Evolutionary conservation across 352 stramenopile genomes (phyloP), one percentile per base, ranked within the genome.

Genomic region (Thalassiosira exigua): DNA sequence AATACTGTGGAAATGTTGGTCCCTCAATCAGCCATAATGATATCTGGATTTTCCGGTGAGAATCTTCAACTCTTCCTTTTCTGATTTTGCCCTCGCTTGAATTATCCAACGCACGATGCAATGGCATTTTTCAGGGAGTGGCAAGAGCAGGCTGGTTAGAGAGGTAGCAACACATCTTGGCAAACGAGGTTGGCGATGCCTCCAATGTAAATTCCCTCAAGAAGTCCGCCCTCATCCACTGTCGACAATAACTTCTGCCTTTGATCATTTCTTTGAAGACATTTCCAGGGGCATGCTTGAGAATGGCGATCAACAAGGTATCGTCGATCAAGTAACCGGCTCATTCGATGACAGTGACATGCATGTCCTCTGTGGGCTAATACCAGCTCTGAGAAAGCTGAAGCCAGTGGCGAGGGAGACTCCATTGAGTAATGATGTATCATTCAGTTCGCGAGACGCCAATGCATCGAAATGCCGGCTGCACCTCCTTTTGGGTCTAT

Each of bases 131-230:
- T 2, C 27, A 61, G 53, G 53, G 3, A 39, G 21, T 21, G 69
- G 69, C 24, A 79, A 79, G 36, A 79, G 58, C 21, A 26, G 9
- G 4, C 44, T 79, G 3, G 69, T 65, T 4, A 42, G 36, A 36
- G 60, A 79, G 50, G 24, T 79, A 26, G 48, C 24, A 11, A 12
- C 2, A 42, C 19, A 32, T n/a, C 36, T 71, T 52, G 39, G 72
- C 2, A 50, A 66, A 32, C 54, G 51, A 41, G 60, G 60, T 9
- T 79, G 69, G 69, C 21, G 24, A 11, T 51, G n/a, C 33, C 50
- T 79, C 9, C 39, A 79, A 36, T 71, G 69, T 41, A 79, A 79
- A 32, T 79, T 79, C 36, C 41, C 66, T 46, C 36, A 19, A 65
- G 12, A 59, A 11, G 4, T 36, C 17, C 12, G 32, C 11, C 12